Base-by-base conservation (phyloP, 2,329 filamentous ascomycete genomes). In the Aspergillus pseudoviridinutans region DNA sequence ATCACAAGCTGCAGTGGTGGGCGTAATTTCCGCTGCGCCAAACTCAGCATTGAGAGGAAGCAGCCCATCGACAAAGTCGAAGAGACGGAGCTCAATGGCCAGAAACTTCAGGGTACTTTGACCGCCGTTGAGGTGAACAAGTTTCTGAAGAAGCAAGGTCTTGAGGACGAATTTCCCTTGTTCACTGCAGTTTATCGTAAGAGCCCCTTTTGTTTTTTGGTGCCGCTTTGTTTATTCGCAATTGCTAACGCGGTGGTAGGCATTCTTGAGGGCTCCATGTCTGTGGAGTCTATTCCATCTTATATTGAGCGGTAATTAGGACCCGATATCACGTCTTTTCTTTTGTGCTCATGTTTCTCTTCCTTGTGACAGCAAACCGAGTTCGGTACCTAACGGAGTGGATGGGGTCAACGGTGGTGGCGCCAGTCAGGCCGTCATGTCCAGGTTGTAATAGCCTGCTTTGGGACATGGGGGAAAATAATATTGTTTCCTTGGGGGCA, bases 1-100 rank as follows among this genome's bases (percentile, higher is more conserved):
- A 96, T 99, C 71, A 97, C 94, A 1, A 94, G 89, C 56, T 97
- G 92, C 78, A 90, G 87, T 53, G 91, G 92, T 61, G 94, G 94
- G 12, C 85, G 94, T 60, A 99, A 99, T 78, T 96, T 94, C 80
- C 87, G 90, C 57, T 97, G 93, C 74, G 93, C 94, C 51, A 95
- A 89, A 82, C 87, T 92, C 80, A 87, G 90, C 27, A 85, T 96
- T 32, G 84, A 92, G 79, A 86, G 88, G 69, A 88, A 89, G 29
- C 81, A 93, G 64, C 83, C 85, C 8, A 91, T 99, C 42, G 86
- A 89, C 65, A 91, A 97, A 75, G 87, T 99, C 47, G 94, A 99
- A 80, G 83, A 85, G 70, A 84, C 87, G 58, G 92, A 97, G 73
- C 82, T 99, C 61, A 97, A 99, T 72, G 94, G 94, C 14, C 94